Base-by-base conservation (phyloP, 495 filamentous ascomycete species). In the Penicillium coffeae region DNA sequence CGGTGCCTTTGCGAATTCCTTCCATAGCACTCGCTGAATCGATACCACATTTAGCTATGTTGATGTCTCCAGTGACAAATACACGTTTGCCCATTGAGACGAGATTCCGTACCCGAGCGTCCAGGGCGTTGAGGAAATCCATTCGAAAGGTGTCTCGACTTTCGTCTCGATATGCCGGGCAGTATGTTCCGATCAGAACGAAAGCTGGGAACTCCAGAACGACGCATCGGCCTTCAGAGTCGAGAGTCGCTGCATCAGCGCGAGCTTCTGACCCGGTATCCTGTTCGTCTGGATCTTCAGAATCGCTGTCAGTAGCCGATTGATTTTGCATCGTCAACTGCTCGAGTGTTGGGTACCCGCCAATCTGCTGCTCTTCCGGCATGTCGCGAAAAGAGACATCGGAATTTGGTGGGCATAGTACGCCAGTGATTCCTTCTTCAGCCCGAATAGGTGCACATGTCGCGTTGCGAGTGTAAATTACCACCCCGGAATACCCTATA, bases 201-300 rank as follows among this genome's bases (percentile, higher is more conserved):
- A 98, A 97, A 10, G 90, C 92, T 1, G 90, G 89, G 57, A 98
- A 96, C 58, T 98, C 93, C 2, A 98, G 76, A n/a, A 96, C 73
- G 4, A 96, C 81, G 56, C 89, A 91, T 33, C 93, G 84, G 4
- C 93, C 93, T 77, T 97, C 92, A 0, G 88, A 90, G 60, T 97
- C 92, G 18, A 97, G 80, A 0, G 73, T 73, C 18, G 73, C 63
- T 20, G 89, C 80, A 66, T 95, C 89, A 19, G 88, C 66, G 3
- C 72, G 62, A 22, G 43, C 35, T n/a, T 52, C 52, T 2, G 48
- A 6, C 7, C 21, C 3, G 8, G 22, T 35, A 0, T 33, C 20
- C 12, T 38, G 34, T 1, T 48, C 42, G 27, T 53, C 47, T 1
- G 46, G 25, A 10, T 47, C 48, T 25, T 48, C 55, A 0, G 42